Conservation (phyloP, 768 basidiomycete genomes). For the Dendrothele bispora region DNA sequence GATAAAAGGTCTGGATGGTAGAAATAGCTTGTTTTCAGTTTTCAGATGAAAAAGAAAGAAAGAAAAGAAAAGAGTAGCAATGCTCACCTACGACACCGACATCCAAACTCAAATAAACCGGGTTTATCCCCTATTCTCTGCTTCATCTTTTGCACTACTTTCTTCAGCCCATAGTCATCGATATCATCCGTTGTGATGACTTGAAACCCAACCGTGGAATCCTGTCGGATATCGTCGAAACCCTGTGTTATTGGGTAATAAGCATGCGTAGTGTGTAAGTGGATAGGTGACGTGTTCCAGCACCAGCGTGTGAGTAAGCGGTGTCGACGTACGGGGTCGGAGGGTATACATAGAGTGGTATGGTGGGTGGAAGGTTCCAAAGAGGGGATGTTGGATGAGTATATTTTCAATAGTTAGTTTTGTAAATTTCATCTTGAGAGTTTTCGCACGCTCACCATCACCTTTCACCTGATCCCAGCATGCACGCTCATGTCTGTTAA, state of each 20-base stretch:
- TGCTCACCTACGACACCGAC: constrained; percentile 58
- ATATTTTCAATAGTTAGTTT: no score
- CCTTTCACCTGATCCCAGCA: constrained; percentile 64
- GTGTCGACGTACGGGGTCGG: no score
- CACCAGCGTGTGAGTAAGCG: not conserved
- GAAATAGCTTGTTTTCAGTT: no score
- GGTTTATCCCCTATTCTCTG: constrained; percentile 52
- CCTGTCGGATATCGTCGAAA: constrained; percentile 45
- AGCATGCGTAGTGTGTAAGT: no score
- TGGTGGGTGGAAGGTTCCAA: no score
- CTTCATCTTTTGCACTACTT: constrained; percentile 57
- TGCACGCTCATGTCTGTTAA: constrained; percentile 63
- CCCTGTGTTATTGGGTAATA: no score
- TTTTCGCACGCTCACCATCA: no score
- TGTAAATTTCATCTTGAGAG: no score
- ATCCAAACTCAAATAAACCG: constrained; percentile 62
- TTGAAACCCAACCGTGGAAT: constrained; percentile 57
- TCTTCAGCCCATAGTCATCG: constrained; percentile 56
- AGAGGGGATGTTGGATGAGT: no score
- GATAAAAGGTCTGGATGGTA: no score
- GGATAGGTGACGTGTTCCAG: not conserved
- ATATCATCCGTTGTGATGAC: constrained; percentile 62
- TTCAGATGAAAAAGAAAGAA: constrained; percentile 1
- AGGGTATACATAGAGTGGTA: no score
- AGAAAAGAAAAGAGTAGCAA: not conserved